Conservation (phyloP, 441 rosid genomes). For the Erodium trifolium region DNA sequence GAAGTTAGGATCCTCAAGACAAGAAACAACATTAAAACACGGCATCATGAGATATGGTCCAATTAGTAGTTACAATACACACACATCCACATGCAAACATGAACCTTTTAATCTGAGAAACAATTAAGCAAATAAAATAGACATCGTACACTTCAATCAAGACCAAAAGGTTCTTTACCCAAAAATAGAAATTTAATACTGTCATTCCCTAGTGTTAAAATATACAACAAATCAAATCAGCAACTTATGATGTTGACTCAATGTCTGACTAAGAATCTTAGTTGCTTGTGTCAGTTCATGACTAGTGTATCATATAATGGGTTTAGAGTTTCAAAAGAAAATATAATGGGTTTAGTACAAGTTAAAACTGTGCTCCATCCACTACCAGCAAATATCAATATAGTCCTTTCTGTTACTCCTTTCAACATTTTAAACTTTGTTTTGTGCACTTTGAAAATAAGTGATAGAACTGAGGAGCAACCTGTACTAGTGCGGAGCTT, state of each 20-base stretch:
- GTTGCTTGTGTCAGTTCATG: too few relatives aligned
- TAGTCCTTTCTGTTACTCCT: too few relatives aligned
- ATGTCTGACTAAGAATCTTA: too few relatives aligned
- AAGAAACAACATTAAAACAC: background rate
- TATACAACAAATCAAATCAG: too few relatives aligned
- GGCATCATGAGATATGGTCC: background rate
- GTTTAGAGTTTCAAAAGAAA: too few relatives aligned
- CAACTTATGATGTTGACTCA: too few relatives aligned
- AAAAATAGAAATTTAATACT: background rate
- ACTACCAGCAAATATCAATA: too few relatives aligned
- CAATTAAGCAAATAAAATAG: background rate
- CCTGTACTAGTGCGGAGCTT: slow-evolving; percentile 88
- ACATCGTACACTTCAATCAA: background rate
- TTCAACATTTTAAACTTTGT: too few relatives aligned
- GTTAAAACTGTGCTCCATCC: too few relatives aligned
- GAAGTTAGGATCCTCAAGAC: background rate
- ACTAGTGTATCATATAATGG: too few relatives aligned
- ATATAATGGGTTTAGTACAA: too few relatives aligned
- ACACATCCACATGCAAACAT: background rate
- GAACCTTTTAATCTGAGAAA: background rate
- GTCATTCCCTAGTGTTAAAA: background rate
- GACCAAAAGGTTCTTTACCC: background rate
- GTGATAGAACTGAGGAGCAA: slow-evolving; percentile 18
- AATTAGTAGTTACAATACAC: background rate
- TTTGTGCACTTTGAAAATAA: background rate